Percentiles rank a stretch among this genome's conserved stretches.
Conservation (phyloP, 352 stramenopile genomes). For the Halophytophthora polymorphica region DNA sequence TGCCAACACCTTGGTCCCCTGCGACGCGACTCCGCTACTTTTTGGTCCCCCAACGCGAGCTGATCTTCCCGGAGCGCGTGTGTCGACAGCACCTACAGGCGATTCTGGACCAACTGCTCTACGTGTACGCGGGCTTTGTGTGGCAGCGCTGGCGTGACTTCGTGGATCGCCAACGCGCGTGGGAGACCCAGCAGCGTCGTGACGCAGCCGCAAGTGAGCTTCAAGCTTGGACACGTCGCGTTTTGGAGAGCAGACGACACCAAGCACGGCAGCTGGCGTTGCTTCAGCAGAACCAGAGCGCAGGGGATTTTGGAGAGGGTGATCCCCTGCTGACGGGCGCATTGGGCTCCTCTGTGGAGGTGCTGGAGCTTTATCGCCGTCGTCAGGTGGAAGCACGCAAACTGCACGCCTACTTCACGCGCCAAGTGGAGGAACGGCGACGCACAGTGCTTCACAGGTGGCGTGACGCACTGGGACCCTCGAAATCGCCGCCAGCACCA, state of each 20-base stretch:
- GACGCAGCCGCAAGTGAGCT: constrained; percentile 24
- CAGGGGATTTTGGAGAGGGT: no score
- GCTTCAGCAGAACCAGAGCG: no score
- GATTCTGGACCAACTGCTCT: constrained; percentile 62
- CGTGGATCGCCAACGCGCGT: constrained; percentile 29
- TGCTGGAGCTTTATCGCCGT: constrained; percentile 39
- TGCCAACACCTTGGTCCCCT: constrained; percentile 36
- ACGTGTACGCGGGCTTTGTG: constrained; percentile 57
- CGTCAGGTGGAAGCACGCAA: constrained; percentile 42
- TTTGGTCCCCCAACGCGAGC: constrained; percentile 36
- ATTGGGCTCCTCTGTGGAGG: constrained; percentile 30
- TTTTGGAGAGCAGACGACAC: constrained; percentile 12
- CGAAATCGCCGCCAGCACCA: constrained; percentile 16
- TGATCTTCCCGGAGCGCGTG: constrained; percentile 42
- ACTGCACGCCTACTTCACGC: constrained; percentile 38
- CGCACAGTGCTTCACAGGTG: constrained; percentile 27
- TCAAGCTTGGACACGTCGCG: constrained; percentile 41
- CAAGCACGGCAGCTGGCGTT: constrained; percentile 9
- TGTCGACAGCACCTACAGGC: constrained; percentile 32
- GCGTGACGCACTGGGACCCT: constrained; percentile 19
- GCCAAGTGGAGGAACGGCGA: constrained; percentile 29
- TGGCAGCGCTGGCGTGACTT: constrained; percentile 55
- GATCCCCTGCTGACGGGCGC: constrained; percentile 3
- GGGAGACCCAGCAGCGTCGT: constrained; percentile 28
- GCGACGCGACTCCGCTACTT: constrained; percentile 46